Base-by-base conservation (phyloP, 1,139 yeast species). In the Diutina pseudorugosa region DNA sequence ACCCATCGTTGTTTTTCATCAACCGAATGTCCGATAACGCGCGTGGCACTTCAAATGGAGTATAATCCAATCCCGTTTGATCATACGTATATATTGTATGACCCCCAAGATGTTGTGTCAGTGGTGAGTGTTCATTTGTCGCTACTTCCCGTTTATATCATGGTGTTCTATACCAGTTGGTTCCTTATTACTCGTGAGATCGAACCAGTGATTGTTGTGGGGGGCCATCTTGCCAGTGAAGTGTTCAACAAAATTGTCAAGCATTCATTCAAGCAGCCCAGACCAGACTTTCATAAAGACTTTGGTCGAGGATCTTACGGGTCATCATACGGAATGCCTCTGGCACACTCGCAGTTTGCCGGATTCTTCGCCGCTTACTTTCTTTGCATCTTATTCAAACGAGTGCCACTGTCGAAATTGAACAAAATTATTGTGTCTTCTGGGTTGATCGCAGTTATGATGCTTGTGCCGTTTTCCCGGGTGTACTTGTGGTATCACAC, bases 321-420 rank as follows among this genome's bases (percentile, higher is more conserved):
- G 48, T 72, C 82, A 52, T 85, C 88, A 1, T 89, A 85, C 65
- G 98, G 98, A 0, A 91, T 93, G 98, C 98, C 98, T 0, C 83
- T 93, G 53, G 96, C 98, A 1, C 98, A 93, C 66, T 82, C 96
- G 0, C 98, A 93, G 67, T 93, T 91, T 67, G 86, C 90, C 90
- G 94, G 95, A 1, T 93, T 83, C 65, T 83, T 85, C 60, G 79
- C 84, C 16, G 76, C 82, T 3, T 90, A 88, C 65, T 72, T 81
- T 54, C 63, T 76, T 8, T 72, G 88, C 57, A 63, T 67, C 12
- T 51, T 72, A 9, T 40, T 69, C 11, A 65, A 66, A 56, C 67
- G 67, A 57, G 61, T 72, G 47, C 62, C 40, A 18, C 52, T 27
- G 41, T 25, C 51, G 19, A 43, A 14, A 6, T 3, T 50, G 9